These are phyloP conservation scores for Phtheirospermum japonicum DNA, from an alignment of 257 asterid genomes.

Conservation along the genomic window DNA sequence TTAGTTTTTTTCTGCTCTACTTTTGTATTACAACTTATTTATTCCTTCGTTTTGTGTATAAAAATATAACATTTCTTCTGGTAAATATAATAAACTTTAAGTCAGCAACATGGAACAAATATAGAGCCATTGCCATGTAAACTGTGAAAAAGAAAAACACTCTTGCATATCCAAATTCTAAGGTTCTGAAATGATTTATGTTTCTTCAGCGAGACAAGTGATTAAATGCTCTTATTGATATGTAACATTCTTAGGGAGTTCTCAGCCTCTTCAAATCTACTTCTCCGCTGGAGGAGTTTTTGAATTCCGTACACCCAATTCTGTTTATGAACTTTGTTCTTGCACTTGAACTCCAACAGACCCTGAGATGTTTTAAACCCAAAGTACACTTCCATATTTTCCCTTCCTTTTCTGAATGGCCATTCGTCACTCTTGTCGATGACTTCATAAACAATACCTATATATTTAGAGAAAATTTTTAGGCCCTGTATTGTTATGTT, in stretches of 20 bases:
- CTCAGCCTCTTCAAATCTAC: conserved; percentile 49
- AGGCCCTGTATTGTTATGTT: no score
- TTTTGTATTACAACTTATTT: no score
- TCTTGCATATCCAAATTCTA: not conserved
- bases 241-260: conserved; percentile 44
- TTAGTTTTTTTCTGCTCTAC: no score
- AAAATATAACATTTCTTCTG: no score
- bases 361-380: conserved; percentile 76
- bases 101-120: no score
- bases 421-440: conserved; percentile 52
- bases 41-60: no score
- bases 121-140: not conserved
- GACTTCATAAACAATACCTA: conserved; percentile 74
- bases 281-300: conserved; percentile 42
- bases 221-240: conserved; percentile 42
- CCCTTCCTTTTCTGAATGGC: conserved; percentile 68
- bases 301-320: conserved; percentile 72
- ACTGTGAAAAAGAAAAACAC: not conserved
- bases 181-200: not conserved
- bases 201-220: not conserved
- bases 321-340: conserved; percentile 59
- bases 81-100: no score
- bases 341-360: conserved; percentile 79
- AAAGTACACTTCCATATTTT: conserved; percentile 55
- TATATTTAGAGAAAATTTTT: not conserved